phyloP scores from a whole-genome alignment of 495 filamentous ascomycete species.

The Daldinia concentrica region DNA sequence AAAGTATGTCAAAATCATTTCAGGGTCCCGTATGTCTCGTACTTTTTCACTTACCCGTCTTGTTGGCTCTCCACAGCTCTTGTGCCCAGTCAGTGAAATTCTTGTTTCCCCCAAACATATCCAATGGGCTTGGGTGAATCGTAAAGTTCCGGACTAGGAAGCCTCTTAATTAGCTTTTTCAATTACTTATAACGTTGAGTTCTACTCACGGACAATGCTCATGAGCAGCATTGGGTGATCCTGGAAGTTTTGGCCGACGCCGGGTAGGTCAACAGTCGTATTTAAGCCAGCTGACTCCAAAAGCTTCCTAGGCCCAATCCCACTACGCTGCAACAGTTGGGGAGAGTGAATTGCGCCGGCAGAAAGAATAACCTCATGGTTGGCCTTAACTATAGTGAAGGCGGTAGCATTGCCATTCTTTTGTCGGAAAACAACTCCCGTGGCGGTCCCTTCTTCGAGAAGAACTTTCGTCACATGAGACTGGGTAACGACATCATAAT shows the following conservation, averaged over 20 bases:
- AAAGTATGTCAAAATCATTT: not conserved
- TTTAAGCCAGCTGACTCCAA: slow-evolving; percentile 57
- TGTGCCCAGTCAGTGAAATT: slow-evolving; percentile 53
- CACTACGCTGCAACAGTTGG: slow-evolving; percentile 65
- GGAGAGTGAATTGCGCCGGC: slow-evolving; percentile 68
- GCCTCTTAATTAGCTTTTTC: slow-evolving; percentile 4
- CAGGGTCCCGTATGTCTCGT: not conserved
- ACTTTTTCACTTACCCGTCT: slow-evolving; percentile 42
- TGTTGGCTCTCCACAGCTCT: slow-evolving; percentile 48
- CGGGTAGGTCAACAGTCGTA: slow-evolving; percentile 61
- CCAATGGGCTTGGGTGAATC: slow-evolving; percentile 43
- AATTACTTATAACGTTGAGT: not conserved
- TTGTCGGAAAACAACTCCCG: slow-evolving; percentile 48
- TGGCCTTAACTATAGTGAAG: slow-evolving; percentile 49
- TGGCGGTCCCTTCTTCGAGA: slow-evolving; percentile 49
- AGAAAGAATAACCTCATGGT: slow-evolving; percentile 67
- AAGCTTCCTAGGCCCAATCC: slow-evolving; percentile 61
- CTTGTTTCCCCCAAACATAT: slow-evolving; percentile 49
- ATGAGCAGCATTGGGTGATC: slow-evolving; percentile 59
- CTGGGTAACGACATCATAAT: slow-evolving; percentile 52
- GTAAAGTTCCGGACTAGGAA: slow-evolving; percentile 47
- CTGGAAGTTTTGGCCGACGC: slow-evolving; percentile 68
- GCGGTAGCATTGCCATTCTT: slow-evolving; percentile 33
- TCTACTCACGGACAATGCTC: slow-evolving; percentile 45
- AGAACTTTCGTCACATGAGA: slow-evolving; percentile 52